These are phyloP conservation scores for Eucalyptus curtisii DNA, from an alignment of 345 rosid species.

Conservation along the genomic window DNA sequence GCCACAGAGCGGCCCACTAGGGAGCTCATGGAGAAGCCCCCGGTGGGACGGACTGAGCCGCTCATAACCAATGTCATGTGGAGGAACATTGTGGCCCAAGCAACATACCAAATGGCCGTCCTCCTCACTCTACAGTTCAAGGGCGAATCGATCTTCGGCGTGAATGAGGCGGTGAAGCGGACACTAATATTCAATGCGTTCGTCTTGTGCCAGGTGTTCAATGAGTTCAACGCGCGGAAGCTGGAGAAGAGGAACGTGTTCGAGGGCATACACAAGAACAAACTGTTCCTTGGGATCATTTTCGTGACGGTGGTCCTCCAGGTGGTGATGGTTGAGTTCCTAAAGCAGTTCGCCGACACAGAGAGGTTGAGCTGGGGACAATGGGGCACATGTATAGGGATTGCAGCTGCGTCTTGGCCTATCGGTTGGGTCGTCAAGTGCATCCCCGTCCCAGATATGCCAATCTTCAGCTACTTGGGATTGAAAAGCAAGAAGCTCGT, in stretches of 20 bases:
- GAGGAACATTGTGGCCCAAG: conserved; percentile 64
- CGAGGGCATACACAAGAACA: conserved; percentile 46
- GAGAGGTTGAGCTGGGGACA: conserved; percentile 58
- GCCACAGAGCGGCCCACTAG: conserved; percentile 55
- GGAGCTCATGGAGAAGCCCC: conserved; percentile 49
- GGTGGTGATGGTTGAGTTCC: conserved; percentile 65
- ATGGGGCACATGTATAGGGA: conserved; percentile 50
- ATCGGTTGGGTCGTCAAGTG: conserved; percentile 51
- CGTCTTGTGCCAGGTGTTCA: conserved; percentile 63
- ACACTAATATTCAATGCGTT: conserved; percentile 62
- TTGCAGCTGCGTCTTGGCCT: conserved; percentile 61
- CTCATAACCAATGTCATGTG: conserved; percentile 69
- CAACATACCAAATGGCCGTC: conserved; percentile 47
- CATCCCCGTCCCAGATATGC: conserved; percentile 48
- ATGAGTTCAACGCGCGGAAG: conserved; percentile 66
- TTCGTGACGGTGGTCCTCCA: conserved; percentile 40
- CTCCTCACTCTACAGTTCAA: conserved; percentile 52
- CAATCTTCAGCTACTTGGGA: conserved; percentile 33
- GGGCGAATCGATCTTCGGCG: conserved; percentile 43
- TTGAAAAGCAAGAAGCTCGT: background rate
- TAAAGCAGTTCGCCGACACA: conserved; percentile 53
- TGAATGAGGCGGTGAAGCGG: conserved; percentile 34
- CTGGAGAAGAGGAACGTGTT: conserved; percentile 69
- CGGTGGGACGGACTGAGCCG: conserved; percentile 49
- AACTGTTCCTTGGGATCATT: conserved; percentile 46